Percentiles rank a stretch among this genome's conserved stretches.
phyloP scores from a whole-genome alignment of 2,329 filamentous ascomycete genomes.

The Aspergillus aculeatinus region DNA sequence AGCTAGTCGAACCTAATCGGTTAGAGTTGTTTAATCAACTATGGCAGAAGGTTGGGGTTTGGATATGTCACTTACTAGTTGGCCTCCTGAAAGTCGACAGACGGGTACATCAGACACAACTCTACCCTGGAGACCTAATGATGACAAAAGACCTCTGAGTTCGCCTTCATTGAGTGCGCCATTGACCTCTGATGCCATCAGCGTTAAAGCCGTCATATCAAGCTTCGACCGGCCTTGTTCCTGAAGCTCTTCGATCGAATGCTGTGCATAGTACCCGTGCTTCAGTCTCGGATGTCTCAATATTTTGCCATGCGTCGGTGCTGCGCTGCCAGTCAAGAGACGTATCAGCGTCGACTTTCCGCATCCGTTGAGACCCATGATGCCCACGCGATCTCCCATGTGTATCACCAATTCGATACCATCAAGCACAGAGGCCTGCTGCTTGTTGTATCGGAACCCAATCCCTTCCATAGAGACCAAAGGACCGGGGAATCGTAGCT shows the following conservation, averaged over 20 bases:
- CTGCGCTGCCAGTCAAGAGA: conserved; percentile 62
- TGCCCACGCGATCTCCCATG: conserved; percentile 70
- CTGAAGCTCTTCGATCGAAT: conserved; percentile 70
- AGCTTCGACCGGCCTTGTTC: conserved; percentile 52
- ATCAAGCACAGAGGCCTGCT: conserved; percentile 53
- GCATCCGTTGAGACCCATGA: conserved; percentile 76
- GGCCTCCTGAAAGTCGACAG: conserved; percentile 72
- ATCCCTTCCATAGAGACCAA: conserved; percentile 71
- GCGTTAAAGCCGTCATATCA: conserved; percentile 62
- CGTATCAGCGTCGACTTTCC: conserved; percentile 79
- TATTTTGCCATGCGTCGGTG: conserved; percentile 61
- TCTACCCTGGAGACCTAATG: conserved; percentile 68
- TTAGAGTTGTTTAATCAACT: background rate
- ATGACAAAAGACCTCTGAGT: conserved; percentile 63
- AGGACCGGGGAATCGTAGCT: conserved; percentile 72
- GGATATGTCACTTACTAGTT: conserved; percentile 58
- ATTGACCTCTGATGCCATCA: conserved; percentile 59
- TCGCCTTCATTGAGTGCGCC: conserved; percentile 64
- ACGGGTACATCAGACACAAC: conserved; percentile 72
- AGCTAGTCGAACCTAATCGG: conserved; percentile 53
- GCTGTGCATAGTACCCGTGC: conserved; percentile 76
- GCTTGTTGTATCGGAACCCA: conserved; percentile 61
- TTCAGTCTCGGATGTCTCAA: conserved; percentile 67
- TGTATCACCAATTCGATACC: conserved; percentile 68
- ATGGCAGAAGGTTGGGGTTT: background rate